Evolutionary conservation across 2,329 filamentous ascomycete genomes (phyloP), one percentile per base, ranked within the genome.

Genomic region (Aspergillus pseudoterreus): DNA sequence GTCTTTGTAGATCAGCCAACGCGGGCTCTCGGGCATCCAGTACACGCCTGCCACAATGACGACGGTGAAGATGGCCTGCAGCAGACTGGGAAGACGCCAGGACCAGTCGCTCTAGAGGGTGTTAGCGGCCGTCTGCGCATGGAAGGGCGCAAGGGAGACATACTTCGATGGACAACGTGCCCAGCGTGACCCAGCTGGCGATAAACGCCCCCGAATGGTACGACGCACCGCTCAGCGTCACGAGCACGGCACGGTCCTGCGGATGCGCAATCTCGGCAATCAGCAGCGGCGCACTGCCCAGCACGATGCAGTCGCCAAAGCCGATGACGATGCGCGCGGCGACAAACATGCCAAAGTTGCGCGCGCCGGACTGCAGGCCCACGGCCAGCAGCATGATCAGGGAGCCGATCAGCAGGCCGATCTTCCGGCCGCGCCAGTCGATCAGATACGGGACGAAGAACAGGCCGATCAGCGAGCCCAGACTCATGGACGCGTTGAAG

Each of bases 291-390:
- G 61, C 55, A 4, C 14, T 12, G 0, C 19, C 39, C n/a, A 42
- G 15, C 19, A 22, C 39, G 19, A 42, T 42, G 27, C 52, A 55
- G n/a, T 55, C 54, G 22, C 63, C 63, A 45, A 59, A 55, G 8
- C 65, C 65, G 33, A 66, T 50, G 6, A 68, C 44, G 8, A 62
- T 51, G 24, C 64, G 53, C 6, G 55, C 57, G 6, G 57, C 57
- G 24, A 67, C 50, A 35, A 67, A 66, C 56, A 63, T 64, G 49
- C 54, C 54, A 42, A 65, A 60, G 27, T 60, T 57, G 42, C 56
- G 55, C 2, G 61, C 53, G 6, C 55, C 55, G 15, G 60, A 59
- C 49, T 69, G 64, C 51, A 65, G 43, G 12, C 58, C 56, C 33
- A 63, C 64, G 9, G 57, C 61, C 22, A 63, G 15, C 15, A 42